Base-by-base conservation (phyloP, 1,284 basidiomycete species). In the Pseudomicrostroma phylloplanum region DNA sequence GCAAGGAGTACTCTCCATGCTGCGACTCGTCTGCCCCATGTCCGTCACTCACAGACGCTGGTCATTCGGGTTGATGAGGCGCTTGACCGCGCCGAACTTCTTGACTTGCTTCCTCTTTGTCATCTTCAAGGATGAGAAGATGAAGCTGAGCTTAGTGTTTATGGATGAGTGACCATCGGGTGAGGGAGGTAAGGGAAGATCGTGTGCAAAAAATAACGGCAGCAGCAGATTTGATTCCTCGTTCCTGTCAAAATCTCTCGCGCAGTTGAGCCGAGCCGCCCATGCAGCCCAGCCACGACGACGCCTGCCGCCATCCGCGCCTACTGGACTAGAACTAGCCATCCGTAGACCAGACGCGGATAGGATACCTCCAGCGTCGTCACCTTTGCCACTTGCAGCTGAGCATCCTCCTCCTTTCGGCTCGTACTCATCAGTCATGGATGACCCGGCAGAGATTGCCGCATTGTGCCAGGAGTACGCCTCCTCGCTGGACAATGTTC, bases 81-180 rank as follows among this genome's bases (percentile, higher is more conserved):
- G 89, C 82, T 99, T 99, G 55, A 96, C 92, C 7, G 88, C 83
- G 3, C 92, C 93, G 80, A 96, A 96, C 81, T 96, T 96, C 80
- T 92, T 86, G 1, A 92, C 93, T 80, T 91, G 92, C 80, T 91
- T 92, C 57, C 90, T 90, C 82, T 88, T 93, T n/a, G 87, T 90
- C 93, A 78, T 73, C 23, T 39, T 70, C 57, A 43, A 23, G 7
- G 12, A 12, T 6, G 4, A 7, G 12, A 48, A 12, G 46, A 12
- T n/a, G 46, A 48, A 36, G 30, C 30, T 36, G 30, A 30, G 39
- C 6, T 58, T 1, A 21, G 11, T 43, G 56, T 12, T 25, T 23
- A 43, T 41, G 56, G 9, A 36, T 3, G 9, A 9, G 30, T 36
- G 30, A 36, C 30, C 30, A 36, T 36, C 30, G 3, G 30, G 30